A percentile compares a stretch with the other conserved stretches of the same genome.
Evolutionary conservation across 495 filamentous ascomycete genomes (phyloP).

Genomic region (Tetracladium marchalianum): DNA sequence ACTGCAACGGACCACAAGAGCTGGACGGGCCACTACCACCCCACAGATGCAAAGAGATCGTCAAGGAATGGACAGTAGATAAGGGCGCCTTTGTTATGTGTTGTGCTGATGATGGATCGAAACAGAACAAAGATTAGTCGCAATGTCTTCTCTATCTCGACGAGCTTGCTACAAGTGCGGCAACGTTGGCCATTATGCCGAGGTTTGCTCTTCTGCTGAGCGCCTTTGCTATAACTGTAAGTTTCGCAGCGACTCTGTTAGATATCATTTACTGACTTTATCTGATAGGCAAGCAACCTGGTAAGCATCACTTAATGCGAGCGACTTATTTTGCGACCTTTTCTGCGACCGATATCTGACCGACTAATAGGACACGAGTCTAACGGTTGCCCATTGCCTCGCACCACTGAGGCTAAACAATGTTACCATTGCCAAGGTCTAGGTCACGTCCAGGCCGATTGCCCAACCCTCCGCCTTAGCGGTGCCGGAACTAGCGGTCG

Average conservation of each 20-base stretch:
- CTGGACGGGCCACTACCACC: slow-evolving; percentile 16
- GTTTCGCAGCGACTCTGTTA: slow-evolving; percentile 18
- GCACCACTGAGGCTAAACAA: slow-evolving; percentile 97
- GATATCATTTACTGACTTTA: slow-evolving; percentile 11
- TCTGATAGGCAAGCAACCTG: slow-evolving; percentile 68
- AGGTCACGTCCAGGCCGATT: slow-evolving; percentile 98
- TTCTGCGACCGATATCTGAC: slow-evolving; percentile 8
- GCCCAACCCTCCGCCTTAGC: slow-evolving; percentile 89
- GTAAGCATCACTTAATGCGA: slow-evolving; percentile 34
- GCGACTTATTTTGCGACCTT: neutral
- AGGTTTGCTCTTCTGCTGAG: slow-evolving; percentile 94
- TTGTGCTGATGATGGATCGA: slow-evolving; percentile 26
- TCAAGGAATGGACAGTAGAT: slow-evolving; percentile 22
- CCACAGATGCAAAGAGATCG: slow-evolving; percentile 26
- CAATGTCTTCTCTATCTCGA: slow-evolving; percentile 88
- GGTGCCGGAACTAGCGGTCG: slow-evolving; percentile 66
- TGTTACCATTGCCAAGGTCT: slow-evolving; percentile 99
- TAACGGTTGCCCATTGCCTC: slow-evolving; percentile 88
- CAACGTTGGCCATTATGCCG: slow-evolving; percentile 97
- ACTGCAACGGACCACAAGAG: slow-evolving; percentile 10
- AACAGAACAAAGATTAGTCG: slow-evolving; percentile 29
- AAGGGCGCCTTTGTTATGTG: slow-evolving; percentile 24
- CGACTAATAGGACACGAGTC: slow-evolving; percentile 80
- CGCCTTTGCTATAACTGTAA: slow-evolving; percentile 99
- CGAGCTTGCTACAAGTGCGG: slow-evolving; percentile 99